Base-by-base conservation (phyloP, 441 rosid species). In the Arabidopsis lyrata region DNA sequence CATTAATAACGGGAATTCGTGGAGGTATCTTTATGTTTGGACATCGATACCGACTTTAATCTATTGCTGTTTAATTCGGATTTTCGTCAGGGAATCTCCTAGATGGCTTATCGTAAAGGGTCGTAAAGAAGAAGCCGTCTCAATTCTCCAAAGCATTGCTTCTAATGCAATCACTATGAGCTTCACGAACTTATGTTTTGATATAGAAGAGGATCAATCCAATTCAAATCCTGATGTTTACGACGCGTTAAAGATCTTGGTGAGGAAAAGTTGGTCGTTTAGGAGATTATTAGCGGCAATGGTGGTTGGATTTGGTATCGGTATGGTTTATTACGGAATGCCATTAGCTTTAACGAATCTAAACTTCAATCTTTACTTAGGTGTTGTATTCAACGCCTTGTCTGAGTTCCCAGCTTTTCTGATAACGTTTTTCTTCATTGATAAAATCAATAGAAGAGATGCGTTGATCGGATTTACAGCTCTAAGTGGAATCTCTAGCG, bases 281-380 rank as follows among this genome's bases (percentile, higher is more conserved):
- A 61, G 61, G 55, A 83, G 96, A 64, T 52, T 90, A 11, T 58
- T 64, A 1, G 58, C 75, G 2, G 70, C 80, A 9, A 83, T 80
- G 87, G 27, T 71, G 2, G 53, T 76, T 2, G 90, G 85, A 32
- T 80, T 87, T 35, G 96, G 96, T 15, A 67, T 75, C 3, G 97
- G 97, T 36, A 50, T 85, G 80, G 87, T 85, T 14, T 90, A 88
- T 36, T 90, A 85, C 38, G 95, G 95, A 18, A 87, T 92, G 96
- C 93, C 94, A 27, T 72, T 92, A 71, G 81, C 89, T 16, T 82
- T 90, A 7, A 77, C 83, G 22, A 82, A 84, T 69, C 70, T 90
- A 20, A 66, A 82, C 6, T 85, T 85, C 57, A 81, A 87, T 73
- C 83, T 87, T 11, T 90, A 90, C 83, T 63, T 84, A 36, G 84